Base-by-base conservation (phyloP, 139 green algal genomes). In the Coccomyxa sp. region DNA sequence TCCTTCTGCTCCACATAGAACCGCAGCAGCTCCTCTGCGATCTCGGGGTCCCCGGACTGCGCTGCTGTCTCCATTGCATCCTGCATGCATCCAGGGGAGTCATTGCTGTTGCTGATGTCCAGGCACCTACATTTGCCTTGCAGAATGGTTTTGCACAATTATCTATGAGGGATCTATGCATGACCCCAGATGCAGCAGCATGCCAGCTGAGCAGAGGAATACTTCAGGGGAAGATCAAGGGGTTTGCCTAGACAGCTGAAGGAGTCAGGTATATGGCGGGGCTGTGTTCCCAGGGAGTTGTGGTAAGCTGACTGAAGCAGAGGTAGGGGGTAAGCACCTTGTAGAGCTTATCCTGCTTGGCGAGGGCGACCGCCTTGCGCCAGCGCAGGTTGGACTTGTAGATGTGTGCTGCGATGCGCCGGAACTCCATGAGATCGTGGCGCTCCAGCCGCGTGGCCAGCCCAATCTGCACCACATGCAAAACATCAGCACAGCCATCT, bases 371-470 rank as follows among this genome's bases (percentile, higher is more conserved):
- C 31, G 94, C 93, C 85, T 95, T 96, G 77, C 85, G 85, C 94
- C 92, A 98, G 82, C 93, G 87, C 71, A 92, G 78, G 85, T 94
- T 95, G 79, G 92, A 93, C 87, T 98, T 97, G 90, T 98, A 98
- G 78, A 98, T 92, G 81, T 91, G 87, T 16, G 90, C 88, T 40
- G 94, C 90, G 41, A 99, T 92, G 76, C 96, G 87, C 35, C 96
- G 84, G 88, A 99, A 98, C 91, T 99, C 95, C 55, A 97, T 89
- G 71, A 99, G 89, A 87, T 98, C 95, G 77, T 99, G 95, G 79
- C 89, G 90, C 90, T 99, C 96, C 58, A 98, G 88, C 71, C 84
- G 77, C 33, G 40, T 68, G 8, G 85, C 85, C 71, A 89, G 82
- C 31, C 55, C 70, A 38, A 72, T 74, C n/a, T n/a, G n/a, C n/a